phyloP scores from a whole-genome alignment of 805 yeast species.

The Cyberlindnera saturnus region DNA sequence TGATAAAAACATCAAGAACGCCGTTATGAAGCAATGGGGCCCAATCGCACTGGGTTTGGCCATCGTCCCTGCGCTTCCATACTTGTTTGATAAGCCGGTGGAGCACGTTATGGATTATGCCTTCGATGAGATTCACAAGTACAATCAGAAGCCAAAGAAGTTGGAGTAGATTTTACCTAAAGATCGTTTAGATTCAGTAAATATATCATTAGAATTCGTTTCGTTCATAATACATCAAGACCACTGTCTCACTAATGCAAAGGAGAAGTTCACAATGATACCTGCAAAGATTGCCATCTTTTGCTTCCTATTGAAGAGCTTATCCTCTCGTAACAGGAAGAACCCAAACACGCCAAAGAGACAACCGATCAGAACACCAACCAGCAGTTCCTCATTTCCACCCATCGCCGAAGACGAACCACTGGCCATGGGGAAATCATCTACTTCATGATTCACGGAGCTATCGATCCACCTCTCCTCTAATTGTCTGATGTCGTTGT shows the following conservation, averaged over 20 bases:
- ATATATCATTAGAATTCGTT: not conserved
- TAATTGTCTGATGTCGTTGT: constrained; percentile 52
- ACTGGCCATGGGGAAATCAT: constrained; percentile 37
- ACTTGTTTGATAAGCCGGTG: constrained; percentile 76
- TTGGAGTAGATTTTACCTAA: constrained; percentile 5
- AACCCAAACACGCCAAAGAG: constrained; percentile 69
- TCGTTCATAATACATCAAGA: constrained; percentile 4
- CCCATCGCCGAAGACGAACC: constrained; percentile 29
- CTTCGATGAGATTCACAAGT: constrained; percentile 46
- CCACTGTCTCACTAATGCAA: constrained; percentile 49
- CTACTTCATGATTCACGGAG: constrained; percentile 44
- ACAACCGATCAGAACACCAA: constrained; percentile 71
- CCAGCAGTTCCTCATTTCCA: constrained; percentile 58
- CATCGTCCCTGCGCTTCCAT: constrained; percentile 73
- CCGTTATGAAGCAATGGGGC: constrained; percentile 52
- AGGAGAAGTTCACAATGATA: constrained; percentile 56
- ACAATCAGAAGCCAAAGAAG: constrained; percentile 9
- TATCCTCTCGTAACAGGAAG: constrained; percentile 51
- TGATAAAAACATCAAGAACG: constrained; percentile 43
- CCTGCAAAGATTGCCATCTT: constrained; percentile 71
- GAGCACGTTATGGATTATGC: constrained; percentile 60
- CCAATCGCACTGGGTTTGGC: constrained; percentile 77
- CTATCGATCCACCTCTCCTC: constrained; percentile 90
- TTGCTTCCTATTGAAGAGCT: constrained; percentile 53
- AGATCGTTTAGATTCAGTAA: not conserved